Conservation (phyloP, 345 rosid species). For the Lepidium sativum region DNA sequence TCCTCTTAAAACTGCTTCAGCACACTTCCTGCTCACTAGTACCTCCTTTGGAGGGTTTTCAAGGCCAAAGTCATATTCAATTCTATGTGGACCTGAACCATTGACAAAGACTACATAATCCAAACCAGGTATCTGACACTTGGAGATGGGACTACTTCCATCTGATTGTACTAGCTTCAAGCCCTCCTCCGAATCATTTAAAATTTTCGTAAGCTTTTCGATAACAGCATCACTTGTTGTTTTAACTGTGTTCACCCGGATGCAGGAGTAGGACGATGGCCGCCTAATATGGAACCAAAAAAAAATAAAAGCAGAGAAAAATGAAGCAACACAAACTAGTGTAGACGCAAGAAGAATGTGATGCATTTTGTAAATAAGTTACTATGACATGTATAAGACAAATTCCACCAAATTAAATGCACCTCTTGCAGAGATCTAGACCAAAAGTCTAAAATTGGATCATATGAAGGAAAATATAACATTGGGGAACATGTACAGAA, state of each 20-base stretch:
- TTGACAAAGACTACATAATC: conserved; percentile 76
- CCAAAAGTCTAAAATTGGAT: background rate
- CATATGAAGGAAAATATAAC: background rate
- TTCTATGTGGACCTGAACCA: conserved; percentile 81
- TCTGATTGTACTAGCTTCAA: conserved; percentile 16
- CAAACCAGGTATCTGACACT: conserved; percentile 67
- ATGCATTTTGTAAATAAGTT: background rate
- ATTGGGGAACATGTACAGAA: background rate
- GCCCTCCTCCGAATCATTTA: conserved; percentile 26
- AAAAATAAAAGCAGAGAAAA: background rate
- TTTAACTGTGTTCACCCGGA: conserved; percentile 74
- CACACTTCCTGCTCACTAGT: conserved; percentile 94
- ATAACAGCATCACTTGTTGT: conserved; percentile 60
- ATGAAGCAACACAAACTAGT: background rate
- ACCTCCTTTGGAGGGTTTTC: conserved; percentile 76
- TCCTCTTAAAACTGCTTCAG: conserved; percentile 97
- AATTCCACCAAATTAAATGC: background rate
- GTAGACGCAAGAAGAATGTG: background rate
- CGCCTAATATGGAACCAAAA: conserved; percentile 36
- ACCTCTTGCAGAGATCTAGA: background rate
- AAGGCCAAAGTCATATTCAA: conserved; percentile 46
- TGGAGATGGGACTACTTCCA: conserved; percentile 33
- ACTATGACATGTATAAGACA: background rate
- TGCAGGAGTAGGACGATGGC: conserved; percentile 81
- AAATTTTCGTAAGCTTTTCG: conserved; percentile 46